Conservation (phyloP, 2,329 filamentous ascomycete genomes). For the Claviceps sp. region DNA sequence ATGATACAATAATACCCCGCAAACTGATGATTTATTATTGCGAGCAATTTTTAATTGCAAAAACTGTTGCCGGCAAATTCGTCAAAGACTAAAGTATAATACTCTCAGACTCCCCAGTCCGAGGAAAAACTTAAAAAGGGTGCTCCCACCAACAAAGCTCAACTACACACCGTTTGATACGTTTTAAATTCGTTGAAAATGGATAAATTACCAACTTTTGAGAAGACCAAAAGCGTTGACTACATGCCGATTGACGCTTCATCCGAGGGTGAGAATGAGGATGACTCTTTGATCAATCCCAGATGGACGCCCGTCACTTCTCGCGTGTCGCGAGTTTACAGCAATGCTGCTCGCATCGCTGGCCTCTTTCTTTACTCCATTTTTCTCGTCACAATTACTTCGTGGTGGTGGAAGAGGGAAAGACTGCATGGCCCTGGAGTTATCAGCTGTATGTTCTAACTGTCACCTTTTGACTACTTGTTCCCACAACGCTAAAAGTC, state of each 20-base stretch:
- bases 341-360: neutral
- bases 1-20: no score
- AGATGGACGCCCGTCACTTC: neutral
- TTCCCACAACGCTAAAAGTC: neutral
- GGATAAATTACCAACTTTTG: neutral
- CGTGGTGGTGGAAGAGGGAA: neutral
- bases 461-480: no score
- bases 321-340: neutral
- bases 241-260: neutral
- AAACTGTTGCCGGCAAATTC: no score
- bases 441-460: neutral
- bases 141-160: no score
- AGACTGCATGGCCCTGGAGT: neutral
- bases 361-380: neutral
- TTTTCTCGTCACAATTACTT: neutral
- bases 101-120: no score
- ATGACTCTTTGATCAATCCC: neutral
- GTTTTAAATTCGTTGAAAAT: neutral
- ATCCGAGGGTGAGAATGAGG: neutral
- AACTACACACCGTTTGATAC: neutral
- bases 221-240: neutral
- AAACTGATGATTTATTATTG: no score
- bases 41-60: no score
- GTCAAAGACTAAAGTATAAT: no score
- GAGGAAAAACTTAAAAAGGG: no score